Conservation (phyloP, 2,329 filamentous ascomycete species). For the Xylariaceae sp. region DNA sequence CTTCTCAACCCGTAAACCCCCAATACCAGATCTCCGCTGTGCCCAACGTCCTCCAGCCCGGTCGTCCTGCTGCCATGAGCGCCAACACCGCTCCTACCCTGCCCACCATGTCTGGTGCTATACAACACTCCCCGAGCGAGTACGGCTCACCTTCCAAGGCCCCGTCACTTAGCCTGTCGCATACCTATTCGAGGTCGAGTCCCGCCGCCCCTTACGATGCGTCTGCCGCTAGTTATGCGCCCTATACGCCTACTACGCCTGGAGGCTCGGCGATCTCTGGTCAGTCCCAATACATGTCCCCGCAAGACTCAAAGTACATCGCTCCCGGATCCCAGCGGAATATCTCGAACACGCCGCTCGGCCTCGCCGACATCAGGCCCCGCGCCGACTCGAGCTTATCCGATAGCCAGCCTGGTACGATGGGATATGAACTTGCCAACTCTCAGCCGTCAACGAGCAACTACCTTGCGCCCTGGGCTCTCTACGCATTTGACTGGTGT, state of each 20-base stretch:
- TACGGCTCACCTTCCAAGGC: constrained; percentile 65
- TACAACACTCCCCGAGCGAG: constrained; percentile 46
- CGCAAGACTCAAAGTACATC: constrained; percentile 61
- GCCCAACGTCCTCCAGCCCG: constrained; percentile 65
- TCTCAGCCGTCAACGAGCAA: constrained; percentile 79
- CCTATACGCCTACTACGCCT: constrained; percentile 70
- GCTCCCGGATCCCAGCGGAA: constrained; percentile 64
- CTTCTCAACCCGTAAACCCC: constrained; percentile 45
- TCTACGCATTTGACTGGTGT: constrained; percentile 99
- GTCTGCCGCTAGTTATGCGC: constrained; percentile 56
- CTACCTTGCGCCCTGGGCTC: constrained; percentile 91
- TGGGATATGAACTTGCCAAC: constrained; percentile 70
- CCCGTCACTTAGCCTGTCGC: constrained; percentile 67
- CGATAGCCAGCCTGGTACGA: constrained; percentile 69
- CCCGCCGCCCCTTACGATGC: constrained; percentile 67
- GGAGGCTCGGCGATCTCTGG: constrained; percentile 53
- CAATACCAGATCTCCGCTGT: constrained; percentile 53
- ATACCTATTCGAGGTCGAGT: constrained; percentile 85
- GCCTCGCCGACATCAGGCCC: constrained; percentile 88
- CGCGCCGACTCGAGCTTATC: constrained; percentile 81
- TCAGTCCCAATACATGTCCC: constrained; percentile 69
- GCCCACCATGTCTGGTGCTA: constrained; percentile 53
- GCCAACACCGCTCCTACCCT: constrained; percentile 53
- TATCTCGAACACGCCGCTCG: constrained; percentile 84
- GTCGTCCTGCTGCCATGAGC: constrained; percentile 49